These are phyloP conservation scores for Alternaria atra DNA, from an alignment of 2,329 filamentous ascomycete genomes.

Conservation along the genomic window DNA sequence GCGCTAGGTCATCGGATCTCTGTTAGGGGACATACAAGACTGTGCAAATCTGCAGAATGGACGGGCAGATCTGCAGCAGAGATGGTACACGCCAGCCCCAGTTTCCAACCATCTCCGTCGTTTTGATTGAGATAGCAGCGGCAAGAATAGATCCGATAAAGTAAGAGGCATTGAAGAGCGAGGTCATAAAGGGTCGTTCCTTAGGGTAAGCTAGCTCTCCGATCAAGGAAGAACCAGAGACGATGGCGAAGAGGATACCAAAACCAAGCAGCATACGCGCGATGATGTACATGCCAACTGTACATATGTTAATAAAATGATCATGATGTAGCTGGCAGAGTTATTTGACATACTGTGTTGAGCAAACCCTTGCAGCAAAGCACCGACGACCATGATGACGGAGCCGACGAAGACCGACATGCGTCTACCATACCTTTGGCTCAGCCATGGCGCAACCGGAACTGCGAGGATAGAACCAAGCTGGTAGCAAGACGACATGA, in stretches of 20 bases:
- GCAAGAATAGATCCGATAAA: slow-evolving; percentile 62
- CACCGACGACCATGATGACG: slow-evolving; percentile 66
- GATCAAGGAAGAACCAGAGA: slow-evolving; percentile 66
- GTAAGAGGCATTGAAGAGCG: slow-evolving; percentile 68
- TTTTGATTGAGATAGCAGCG: slow-evolving; percentile 61
- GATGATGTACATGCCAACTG: slow-evolving; percentile 67
- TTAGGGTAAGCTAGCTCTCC: slow-evolving; percentile 69
- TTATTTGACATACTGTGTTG: slow-evolving; percentile 38
- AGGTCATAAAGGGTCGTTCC: slow-evolving; percentile 67
- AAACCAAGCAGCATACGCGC: slow-evolving; percentile 68
- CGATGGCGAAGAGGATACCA: slow-evolving; percentile 68
- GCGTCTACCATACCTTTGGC: slow-evolving; percentile 60
- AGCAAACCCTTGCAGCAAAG: slow-evolving; percentile 65
- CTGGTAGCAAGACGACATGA: slow-evolving; percentile 49
- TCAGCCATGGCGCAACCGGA: slow-evolving; percentile 45
- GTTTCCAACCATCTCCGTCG: slow-evolving; percentile 51
- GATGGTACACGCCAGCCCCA: slow-evolving; percentile 64
- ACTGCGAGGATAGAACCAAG: slow-evolving; percentile 48
- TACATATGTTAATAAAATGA: slow-evolving; percentile 6
- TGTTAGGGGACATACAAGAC: slow-evolving; percentile 38
- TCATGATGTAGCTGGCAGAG: neutral
- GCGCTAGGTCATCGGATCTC: neutral
- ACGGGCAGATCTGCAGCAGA: slow-evolving; percentile 60
- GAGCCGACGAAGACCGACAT: slow-evolving; percentile 67
- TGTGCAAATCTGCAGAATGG: slow-evolving; percentile 54